Conservation (phyloP, 2,329 filamentous ascomycete species). For the Eutypella sp. region DNA sequence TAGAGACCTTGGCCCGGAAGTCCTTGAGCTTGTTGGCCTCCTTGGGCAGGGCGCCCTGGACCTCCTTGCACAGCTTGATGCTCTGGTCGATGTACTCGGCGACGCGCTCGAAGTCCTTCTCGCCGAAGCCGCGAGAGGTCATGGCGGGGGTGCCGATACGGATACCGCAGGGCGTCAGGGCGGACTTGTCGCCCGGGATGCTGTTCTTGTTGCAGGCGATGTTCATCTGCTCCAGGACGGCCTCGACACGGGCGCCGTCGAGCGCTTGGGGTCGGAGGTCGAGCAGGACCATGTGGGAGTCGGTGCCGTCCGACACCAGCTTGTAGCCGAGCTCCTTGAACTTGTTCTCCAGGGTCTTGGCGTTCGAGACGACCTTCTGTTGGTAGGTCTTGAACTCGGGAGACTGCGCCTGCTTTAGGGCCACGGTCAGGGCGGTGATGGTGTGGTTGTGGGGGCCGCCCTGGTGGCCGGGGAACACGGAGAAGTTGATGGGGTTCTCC, state of each 20-base stretch:
- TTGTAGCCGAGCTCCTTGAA: conserved; percentile 88
- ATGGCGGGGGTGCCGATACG: conserved; percentile 96
- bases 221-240: conserved; percentile 94
- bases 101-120: conserved; percentile 87
- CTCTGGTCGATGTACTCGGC: conserved; percentile 82
- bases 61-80: conserved; percentile 85
- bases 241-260: conserved; percentile 92
- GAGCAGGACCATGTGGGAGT: conserved; percentile 95
- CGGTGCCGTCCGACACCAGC: conserved; percentile 90
- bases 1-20: conserved; percentile 89
- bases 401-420: conserved; percentile 86
- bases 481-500: conserved; percentile 95
- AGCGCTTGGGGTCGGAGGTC: conserved; percentile 84
- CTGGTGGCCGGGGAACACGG: conserved; percentile 98
- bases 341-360: conserved; percentile 80
- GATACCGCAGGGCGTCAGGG: conserved; percentile 88
- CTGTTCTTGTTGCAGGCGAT: conserved; percentile 99
- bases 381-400: conserved; percentile 94
- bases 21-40: conserved; percentile 99
- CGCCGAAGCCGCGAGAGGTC: conserved; percentile 90
- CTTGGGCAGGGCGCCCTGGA: conserved; percentile 83
- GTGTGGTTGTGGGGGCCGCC: conserved; percentile 99
- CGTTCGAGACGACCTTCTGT: conserved; percentile 85
- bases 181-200: conserved; percentile 95
- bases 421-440: conserved; percentile 93